Evolutionary conservation across 306 rosid species (phyloP).

Genomic region (Vigna trinervia): DNA sequence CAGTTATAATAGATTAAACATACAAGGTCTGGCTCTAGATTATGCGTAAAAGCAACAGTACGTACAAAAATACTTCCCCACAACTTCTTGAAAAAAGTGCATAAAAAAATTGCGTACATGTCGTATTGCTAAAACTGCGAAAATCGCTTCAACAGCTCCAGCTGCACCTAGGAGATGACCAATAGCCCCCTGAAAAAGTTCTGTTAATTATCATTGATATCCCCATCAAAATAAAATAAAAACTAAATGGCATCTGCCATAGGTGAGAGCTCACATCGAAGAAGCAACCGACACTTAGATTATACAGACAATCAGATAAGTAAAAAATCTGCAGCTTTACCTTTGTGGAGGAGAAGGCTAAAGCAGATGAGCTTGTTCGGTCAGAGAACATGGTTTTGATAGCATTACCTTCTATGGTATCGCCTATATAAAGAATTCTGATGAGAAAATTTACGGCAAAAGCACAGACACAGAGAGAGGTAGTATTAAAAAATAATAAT

Average conservation of each 20-base stretch:
- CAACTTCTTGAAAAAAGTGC: slow-evolving; percentile 1
- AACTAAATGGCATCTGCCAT: slow-evolving; percentile 27
- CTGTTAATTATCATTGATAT: slow-evolving; percentile 13
- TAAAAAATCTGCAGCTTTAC: slow-evolving; percentile 53
- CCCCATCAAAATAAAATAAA: slow-evolving; percentile 29
- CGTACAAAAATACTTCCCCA: slow-evolving; percentile 32
- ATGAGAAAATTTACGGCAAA: slow-evolving; percentile 19
- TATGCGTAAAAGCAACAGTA: slow-evolving; percentile 24
- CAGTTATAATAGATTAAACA: not conserved
- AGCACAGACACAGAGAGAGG: slow-evolving; percentile 25
- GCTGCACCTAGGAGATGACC: slow-evolving; percentile 99
- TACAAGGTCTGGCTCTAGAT: slow-evolving; percentile 23
- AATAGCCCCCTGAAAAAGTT: slow-evolving; percentile 75
- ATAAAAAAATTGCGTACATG: slow-evolving; percentile 50
- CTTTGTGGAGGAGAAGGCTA: slow-evolving; percentile 93
- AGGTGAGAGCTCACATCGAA: slow-evolving; percentile 25
- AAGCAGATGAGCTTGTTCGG: slow-evolving; percentile 65
- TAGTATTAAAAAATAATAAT: slow-evolving; percentile 30
- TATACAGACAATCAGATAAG: slow-evolving; percentile 8
- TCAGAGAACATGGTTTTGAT: slow-evolving; percentile 71
- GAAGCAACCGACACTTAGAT: slow-evolving; percentile 14
- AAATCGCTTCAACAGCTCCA: slow-evolving; percentile 98
- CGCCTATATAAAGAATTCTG: slow-evolving; percentile 58
- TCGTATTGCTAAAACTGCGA: slow-evolving; percentile 76
- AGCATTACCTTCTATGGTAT: slow-evolving; percentile 85